Percentiles rank a stretch among this genome's conserved stretches.
Evolutionary conservation across 441 rosid species (phyloP).

Genomic region (Melastoma candidum): DNA sequence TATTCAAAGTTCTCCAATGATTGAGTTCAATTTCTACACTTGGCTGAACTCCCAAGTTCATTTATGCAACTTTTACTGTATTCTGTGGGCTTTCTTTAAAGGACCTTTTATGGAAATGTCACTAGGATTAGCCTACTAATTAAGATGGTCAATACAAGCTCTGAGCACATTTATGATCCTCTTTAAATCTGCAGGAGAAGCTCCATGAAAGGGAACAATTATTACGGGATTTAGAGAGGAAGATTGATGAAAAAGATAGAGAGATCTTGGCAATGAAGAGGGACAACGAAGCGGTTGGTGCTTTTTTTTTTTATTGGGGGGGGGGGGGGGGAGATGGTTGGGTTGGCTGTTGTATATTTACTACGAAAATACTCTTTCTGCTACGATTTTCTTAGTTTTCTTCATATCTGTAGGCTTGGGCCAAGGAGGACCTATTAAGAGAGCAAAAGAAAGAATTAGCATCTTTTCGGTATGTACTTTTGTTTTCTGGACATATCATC

Average conservation of each 20-base stretch:
- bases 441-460: conserved; percentile 88
- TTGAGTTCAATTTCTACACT: no score
- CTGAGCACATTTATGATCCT: background rate
- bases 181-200: conserved; percentile 59
- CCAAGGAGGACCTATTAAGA: conserved; percentile 82
- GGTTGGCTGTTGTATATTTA: no score
- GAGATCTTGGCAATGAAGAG: conserved; percentile 72
- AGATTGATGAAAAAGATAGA: conserved; percentile 78
- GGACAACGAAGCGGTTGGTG: conserved; percentile 73
- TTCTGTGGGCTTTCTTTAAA: no score
- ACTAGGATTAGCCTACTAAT: no score
- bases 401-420: conserved; percentile 65
- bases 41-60: no score
- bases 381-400: background rate
- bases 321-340: no score
- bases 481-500: no score
- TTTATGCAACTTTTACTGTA: no score
- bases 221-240: conserved; percentile 63
- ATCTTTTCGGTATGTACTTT: conserved; percentile 47
- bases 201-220: conserved; percentile 60
- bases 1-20: background rate
- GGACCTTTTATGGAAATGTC: no score
- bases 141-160: no score
- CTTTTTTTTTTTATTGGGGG: background rate
- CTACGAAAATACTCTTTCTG: no score